These are phyloP conservation scores for Fusarium sororula DNA, from an alignment of 2,329 filamentous ascomycete species.

Conservation along the genomic window DNA sequence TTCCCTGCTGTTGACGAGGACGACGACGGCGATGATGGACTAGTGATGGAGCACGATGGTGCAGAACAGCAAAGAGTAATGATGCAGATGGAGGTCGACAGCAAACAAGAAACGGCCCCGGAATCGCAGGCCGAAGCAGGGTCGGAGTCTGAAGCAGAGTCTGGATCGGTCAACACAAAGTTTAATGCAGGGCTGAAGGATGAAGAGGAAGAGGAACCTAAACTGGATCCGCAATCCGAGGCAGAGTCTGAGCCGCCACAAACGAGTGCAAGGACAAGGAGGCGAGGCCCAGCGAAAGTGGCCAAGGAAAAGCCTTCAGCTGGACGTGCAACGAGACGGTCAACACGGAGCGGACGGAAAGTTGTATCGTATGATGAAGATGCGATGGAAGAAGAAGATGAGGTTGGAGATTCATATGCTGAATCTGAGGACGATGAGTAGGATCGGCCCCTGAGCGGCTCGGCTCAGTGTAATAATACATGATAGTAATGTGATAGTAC, in stretches of 20 bases:
- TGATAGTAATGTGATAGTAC: background rate
- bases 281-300: constrained; percentile 3
- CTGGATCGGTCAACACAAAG: background rate
- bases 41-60: constrained; percentile 47
- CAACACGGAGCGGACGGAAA: constrained; percentile 28
- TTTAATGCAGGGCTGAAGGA: background rate
- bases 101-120: background rate
- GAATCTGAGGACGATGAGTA: constrained; percentile 16
- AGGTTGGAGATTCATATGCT: constrained; percentile 16
- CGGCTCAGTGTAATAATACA: background rate
- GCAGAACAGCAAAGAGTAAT: background rate
- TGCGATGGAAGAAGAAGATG: constrained; percentile 14
- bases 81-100: background rate
- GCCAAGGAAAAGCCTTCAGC: background rate
- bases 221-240: background rate
- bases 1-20: constrained; percentile 59
- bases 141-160: background rate
- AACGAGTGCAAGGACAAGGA: background rate
- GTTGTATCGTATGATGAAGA: constrained; percentile 22
- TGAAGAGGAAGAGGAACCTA: background rate
- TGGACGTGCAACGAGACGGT: constrained; percentile 23
- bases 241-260: constrained; percentile 7
- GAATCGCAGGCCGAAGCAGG: background rate
- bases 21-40: constrained; percentile 47
- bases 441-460: background rate